Base-by-base conservation (phyloP, 78 protist species). In the Protostelium mycophagum region DNA sequence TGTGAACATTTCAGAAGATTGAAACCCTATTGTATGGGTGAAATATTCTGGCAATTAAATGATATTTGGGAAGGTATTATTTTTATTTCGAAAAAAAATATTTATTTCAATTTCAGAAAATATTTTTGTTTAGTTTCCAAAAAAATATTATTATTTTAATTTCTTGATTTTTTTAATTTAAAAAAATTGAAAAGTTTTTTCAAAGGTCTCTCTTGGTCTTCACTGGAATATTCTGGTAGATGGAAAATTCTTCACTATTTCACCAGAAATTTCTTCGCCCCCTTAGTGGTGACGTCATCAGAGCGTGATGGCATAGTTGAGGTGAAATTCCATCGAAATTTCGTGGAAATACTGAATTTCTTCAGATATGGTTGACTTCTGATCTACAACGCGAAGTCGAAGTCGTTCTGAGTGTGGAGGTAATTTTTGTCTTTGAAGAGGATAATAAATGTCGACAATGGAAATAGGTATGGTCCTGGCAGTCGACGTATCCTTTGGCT, bases 21-120 rank as follows among this genome's bases (percentile, higher is more conserved):
- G 84, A 36, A 89, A 34, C 95, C 96, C 34, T 84, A 90, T 73
- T 93, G 96, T 36, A 94, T 92, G 96, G 98, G 98, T n/a, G 84
- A 90, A 0, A 88, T 96, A 28, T 96, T 91, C 90, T 96, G 98
- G 98, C 98, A 96, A 90, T 85, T 95, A 35, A 92, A 94, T 34
- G 96, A 96, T 86, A 87, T 96, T 9, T 96, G 98, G 98, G 91
- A 51, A 16, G 73, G 73, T 51, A 16, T 5, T n/a, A n/a, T n/a
- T n/a, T n/a, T n/a, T n/a, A n/a, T n/a, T n/a, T n/a, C n/a, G n/a
- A n/a, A n/a, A n/a, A n/a, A n/a, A n/a, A n/a, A n/a, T n/a, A n/a
- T n/a, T n/a, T n/a, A n/a, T n/a, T n/a, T n/a, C n/a, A n/a, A n/a
- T n/a, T n/a, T n/a, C n/a, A n/a, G n/a, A n/a, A n/a, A n/a, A n/a